phyloP scores from a whole-genome alignment of 139 green algal genomes.

The Micractinium conductrix region DNA sequence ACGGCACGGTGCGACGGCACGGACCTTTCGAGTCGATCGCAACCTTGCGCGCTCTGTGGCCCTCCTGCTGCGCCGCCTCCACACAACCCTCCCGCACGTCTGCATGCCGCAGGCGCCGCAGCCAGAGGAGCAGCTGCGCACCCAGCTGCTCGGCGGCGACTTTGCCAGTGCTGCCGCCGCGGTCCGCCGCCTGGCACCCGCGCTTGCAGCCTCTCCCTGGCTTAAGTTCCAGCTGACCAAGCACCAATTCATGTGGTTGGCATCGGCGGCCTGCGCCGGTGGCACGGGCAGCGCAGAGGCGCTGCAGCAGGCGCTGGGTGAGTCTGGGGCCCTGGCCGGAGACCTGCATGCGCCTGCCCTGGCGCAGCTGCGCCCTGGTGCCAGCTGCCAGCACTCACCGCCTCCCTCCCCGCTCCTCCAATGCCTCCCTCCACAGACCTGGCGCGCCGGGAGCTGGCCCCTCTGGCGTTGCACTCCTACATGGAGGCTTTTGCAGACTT shows the following conservation, averaged over 20 bases:
- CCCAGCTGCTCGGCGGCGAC: background rate
- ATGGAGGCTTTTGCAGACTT: slow-evolving; percentile 18
- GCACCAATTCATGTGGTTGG: background rate
- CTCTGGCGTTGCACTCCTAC: slow-evolving; percentile 19
- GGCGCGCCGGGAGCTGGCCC: slow-evolving; percentile 8
- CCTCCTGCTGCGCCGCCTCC: too few relatives aligned
- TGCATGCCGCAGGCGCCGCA: background rate
- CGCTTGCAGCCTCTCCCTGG: slow-evolving; percentile 1
- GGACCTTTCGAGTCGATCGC: background rate
- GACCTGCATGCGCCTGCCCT: too few relatives aligned
- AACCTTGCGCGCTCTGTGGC: background rate
- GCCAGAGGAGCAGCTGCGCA: background rate
- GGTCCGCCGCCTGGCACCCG: background rate
- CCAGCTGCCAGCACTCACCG: background rate
- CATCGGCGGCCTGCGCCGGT: too few relatives aligned
- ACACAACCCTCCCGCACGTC: too few relatives aligned
- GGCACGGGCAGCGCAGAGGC: too few relatives aligned
- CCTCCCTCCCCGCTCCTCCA: background rate
- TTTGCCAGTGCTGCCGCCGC: background rate
- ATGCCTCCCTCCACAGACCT: background rate
- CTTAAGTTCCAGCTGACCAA: slow-evolving; percentile 25
- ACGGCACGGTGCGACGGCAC: too few relatives aligned
- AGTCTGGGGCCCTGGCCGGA: too few relatives aligned
- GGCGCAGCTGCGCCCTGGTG: too few relatives aligned
- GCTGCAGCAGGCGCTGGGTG: slow-evolving; percentile 19